Conservation (phyloP, 768 basidiomycete genomes). For the Neoboletus magnificus region DNA sequence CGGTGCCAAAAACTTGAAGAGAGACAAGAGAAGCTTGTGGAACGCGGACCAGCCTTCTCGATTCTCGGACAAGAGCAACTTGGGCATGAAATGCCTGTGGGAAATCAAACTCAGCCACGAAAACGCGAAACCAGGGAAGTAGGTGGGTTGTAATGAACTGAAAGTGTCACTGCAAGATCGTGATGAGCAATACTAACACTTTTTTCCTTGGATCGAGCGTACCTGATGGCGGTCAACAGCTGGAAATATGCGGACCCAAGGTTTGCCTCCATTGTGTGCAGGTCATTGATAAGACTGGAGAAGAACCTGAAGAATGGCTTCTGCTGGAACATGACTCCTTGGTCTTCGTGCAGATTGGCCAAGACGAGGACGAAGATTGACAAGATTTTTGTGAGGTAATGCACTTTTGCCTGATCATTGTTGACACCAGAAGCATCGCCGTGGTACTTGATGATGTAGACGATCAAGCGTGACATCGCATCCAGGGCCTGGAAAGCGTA, state of each 20-base stretch:
- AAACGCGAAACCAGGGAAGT: conserved; percentile 97
- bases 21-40: conserved; percentile 88
- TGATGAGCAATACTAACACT: neutral
- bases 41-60: conserved; percentile 97
- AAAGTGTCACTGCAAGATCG: conserved; percentile 71
- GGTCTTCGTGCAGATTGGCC: conserved; percentile 93
- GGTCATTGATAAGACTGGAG: conserved; percentile 90
- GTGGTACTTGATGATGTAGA: conserved; percentile 99
- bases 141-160: conserved; percentile 92
- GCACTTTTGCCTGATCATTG: conserved; percentile 92
- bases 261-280: conserved; percentile 80
- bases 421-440: conserved; percentile 92
- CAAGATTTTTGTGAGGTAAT: conserved; percentile 94
- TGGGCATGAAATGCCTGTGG: conserved; percentile 96
- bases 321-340: conserved; percentile 87
- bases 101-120: conserved; percentile 98
- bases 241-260: conserved; percentile 90
- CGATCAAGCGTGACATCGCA: conserved; percentile 91
- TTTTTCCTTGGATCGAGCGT: conserved; percentile 2
- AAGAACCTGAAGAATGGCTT: conserved; percentile 99
- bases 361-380: conserved; percentile 96
- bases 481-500: conserved; percentile 91
- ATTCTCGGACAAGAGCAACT: conserved; percentile 81
- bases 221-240: conserved; percentile 86
- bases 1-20: conserved; percentile 92